phyloP scores from a whole-genome alignment of 164 flowering plant genomes.

The Amborella trichopoda region DNA sequence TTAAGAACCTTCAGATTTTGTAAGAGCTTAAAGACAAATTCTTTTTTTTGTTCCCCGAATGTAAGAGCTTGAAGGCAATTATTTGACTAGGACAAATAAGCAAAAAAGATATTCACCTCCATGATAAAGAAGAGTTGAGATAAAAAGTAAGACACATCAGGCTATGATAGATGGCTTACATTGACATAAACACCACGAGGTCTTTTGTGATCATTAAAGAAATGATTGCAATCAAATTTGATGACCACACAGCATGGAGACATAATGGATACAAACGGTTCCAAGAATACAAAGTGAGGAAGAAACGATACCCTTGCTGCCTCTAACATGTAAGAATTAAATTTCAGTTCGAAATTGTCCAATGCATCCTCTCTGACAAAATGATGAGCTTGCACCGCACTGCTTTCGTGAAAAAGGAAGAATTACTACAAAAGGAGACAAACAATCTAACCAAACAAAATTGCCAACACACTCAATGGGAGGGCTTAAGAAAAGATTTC shows the following conservation, averaged over 20 bases:
- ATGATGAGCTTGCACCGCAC: slow-evolving; percentile 86
- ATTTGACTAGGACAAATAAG: no score
- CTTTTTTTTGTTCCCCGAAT: no score
- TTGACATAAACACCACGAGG: background rate
- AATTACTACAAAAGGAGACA: background rate
- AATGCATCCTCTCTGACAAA: slow-evolving; percentile 80
- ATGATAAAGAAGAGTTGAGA: no score
- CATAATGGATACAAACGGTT: no score
- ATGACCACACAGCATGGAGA: background rate
- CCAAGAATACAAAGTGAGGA: background rate
- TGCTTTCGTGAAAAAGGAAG: slow-evolving; percentile 22
- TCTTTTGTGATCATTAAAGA: background rate
- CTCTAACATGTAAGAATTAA: slow-evolving; percentile 82
- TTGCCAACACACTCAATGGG: background rate
- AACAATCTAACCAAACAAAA: slow-evolving; percentile 1
- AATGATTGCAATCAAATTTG: background rate
- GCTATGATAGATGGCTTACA: background rate
- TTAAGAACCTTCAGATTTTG: no score
- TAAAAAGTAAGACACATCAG: background rate
- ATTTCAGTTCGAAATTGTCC: slow-evolving; percentile 78
- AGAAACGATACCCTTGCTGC: slow-evolving; percentile 59
- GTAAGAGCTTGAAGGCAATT: no score
- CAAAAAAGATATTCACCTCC: no score
- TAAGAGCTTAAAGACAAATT: no score
- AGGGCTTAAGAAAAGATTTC: slow-evolving; percentile 1